Percentiles rank a stretch among this genome's conserved stretches.
Conservation (phyloP, 306 rosid genomes). For the Herpetospermum pedunculosum region DNA sequence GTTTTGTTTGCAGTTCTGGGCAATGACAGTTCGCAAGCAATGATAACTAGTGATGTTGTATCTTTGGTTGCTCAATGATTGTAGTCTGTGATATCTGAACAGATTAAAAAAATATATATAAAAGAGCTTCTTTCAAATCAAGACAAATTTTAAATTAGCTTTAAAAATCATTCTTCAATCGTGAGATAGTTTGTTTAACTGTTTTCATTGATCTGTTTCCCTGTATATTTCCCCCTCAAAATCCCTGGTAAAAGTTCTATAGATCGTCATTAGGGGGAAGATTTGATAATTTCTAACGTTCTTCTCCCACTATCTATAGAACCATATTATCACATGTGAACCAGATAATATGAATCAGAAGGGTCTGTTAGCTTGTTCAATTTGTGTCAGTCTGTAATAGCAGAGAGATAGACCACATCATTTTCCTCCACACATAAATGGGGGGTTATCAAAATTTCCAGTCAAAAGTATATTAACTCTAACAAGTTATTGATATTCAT, state of each 20-base stretch:
- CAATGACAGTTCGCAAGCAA: background rate
- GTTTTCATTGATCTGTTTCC: background rate
- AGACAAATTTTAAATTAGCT: background rate
- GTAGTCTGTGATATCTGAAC: background rate
- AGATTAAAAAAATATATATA: background rate
- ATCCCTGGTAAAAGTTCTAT: slow-evolving; percentile 1
- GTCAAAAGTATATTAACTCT: background rate
- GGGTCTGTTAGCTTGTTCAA: background rate
- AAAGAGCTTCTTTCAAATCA: background rate
- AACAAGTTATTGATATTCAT: slow-evolving; percentile 3
- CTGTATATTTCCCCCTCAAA: background rate
- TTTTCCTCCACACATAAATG: background rate
- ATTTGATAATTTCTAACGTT: background rate
- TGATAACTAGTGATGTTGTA: background rate
- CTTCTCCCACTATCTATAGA: slow-evolving; percentile 12
- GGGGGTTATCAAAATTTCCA: background rate
- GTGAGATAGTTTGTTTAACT: background rate
- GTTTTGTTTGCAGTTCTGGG: background rate
- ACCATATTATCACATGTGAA: slow-evolving; percentile 9
- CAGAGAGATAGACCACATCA: background rate
- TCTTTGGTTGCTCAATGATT: background rate
- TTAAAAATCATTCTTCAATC: background rate
- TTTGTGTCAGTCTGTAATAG: background rate
- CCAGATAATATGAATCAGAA: background rate
- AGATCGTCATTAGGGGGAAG: slow-evolving; percentile 6